Conservation (phyloP, 2,329 filamentous ascomycete species). For the Zasmidium citrigriseum region DNA sequence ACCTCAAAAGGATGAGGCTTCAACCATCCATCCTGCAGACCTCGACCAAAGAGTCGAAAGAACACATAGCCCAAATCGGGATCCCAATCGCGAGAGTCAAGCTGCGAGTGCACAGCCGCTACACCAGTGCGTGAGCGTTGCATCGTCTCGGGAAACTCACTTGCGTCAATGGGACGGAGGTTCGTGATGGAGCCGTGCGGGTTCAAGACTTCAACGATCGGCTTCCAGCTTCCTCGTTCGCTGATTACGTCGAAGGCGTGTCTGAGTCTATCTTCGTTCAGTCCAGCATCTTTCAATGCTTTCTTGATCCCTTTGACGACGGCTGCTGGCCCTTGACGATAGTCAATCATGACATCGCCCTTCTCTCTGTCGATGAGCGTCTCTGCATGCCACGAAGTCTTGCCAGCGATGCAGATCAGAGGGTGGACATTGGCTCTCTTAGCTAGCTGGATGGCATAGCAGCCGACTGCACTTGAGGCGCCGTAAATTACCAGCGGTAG, state of each 20-base stretch:
- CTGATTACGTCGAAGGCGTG: conserved; percentile 37
- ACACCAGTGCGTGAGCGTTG: conserved; percentile 38
- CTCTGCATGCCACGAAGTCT: conserved; percentile 53
- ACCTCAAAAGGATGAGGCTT: conserved; percentile 47
- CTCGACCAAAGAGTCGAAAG: conserved; percentile 33
- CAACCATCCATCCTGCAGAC: conserved; percentile 39
- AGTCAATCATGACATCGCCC: conserved; percentile 62
- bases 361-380: conserved; percentile 53
- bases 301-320: conserved; percentile 33
- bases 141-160: conserved; percentile 45
- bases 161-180: conserved; percentile 32
- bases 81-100: conserved; percentile 26
- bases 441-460: conserved; percentile 61
- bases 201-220: conserved; percentile 42
- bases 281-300: conserved; percentile 29
- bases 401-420: conserved; percentile 61
- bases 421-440: conserved; percentile 58
- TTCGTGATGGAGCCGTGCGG: conserved; percentile 35
- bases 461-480: conserved; percentile 58
- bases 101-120: conserved; percentile 40
- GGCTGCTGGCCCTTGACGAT: conserved; percentile 46
- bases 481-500: conserved; percentile 49
- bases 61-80: conserved; percentile 39
- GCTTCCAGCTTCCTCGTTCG: conserved; percentile 36
- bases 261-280: conserved; percentile 22